Conservation (phyloP, 352 stramenopile genomes). For the Globisporangium paddicum region DNA sequence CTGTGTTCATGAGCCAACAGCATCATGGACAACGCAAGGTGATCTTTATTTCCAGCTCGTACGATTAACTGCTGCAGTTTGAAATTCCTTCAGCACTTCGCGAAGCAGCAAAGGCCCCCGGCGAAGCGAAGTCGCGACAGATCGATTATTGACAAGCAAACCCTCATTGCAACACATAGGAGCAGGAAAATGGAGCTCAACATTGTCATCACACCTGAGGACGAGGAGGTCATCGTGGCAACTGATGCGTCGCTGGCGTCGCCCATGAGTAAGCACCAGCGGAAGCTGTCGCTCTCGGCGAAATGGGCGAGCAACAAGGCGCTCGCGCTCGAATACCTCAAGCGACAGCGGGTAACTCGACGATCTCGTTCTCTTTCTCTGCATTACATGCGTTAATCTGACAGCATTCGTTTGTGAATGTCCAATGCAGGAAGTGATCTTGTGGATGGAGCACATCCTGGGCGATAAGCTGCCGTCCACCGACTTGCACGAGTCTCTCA, state of each 20-base stretch:
- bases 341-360: conserved; percentile 46
- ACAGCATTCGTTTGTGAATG: neutral
- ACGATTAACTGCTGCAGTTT: conserved; percentile 8
- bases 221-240: conserved; percentile 10
- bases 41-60: conserved; percentile 2
- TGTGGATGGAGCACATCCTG: conserved; percentile 71
- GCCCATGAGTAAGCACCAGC: conserved; percentile 68
- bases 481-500: conserved; percentile 59
- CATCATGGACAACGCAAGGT: neutral
- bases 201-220: conserved; percentile 30
- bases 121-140: too few relatives aligned
- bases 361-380: too few relatives aligned
- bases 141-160: neutral
- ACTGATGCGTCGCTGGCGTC: conserved; percentile 26
- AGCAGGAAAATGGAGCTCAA: conserved; percentile 39
- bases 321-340: conserved; percentile 70
- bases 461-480: conserved; percentile 44
- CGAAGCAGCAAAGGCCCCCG: conserved; percentile 3
- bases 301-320: conserved; percentile 76
- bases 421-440: conserved; percentile 45
- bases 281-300: conserved; percentile 58
- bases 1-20: neutral
- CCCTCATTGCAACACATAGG: neutral
- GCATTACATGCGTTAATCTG: neutral
- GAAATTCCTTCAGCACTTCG: neutral